Evolutionary conservation across 768 basidiomycete species (phyloP).

Genomic region (Trametopsis cervina): DNA sequence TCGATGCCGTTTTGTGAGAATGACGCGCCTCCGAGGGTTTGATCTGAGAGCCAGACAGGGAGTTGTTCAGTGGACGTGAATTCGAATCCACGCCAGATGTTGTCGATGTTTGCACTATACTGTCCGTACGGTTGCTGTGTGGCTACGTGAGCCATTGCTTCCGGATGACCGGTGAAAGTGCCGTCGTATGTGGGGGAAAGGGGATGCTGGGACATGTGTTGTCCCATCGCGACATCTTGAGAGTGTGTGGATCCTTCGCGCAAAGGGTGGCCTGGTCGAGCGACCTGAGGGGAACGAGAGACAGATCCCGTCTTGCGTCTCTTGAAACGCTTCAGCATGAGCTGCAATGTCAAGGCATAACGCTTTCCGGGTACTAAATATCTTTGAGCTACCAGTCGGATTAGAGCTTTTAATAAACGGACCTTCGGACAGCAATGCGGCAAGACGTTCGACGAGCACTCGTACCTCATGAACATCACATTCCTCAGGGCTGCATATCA

Average conservation of each 20-base stretch:
- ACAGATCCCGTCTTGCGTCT: slow-evolving; percentile 49
- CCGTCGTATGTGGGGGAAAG: slow-evolving; percentile 55
- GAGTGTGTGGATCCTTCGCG: slow-evolving; percentile 34
- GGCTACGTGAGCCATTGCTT: slow-evolving; percentile 26
- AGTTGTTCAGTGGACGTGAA: slow-evolving; percentile 65
- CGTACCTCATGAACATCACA: slow-evolving; percentile 72
- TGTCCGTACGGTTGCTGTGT: slow-evolving; percentile 18
- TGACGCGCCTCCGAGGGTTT: slow-evolving; percentile 67
- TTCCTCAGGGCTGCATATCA: slow-evolving; percentile 60
- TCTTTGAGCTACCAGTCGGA: slow-evolving; percentile 4
- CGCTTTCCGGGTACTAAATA: slow-evolving; percentile 81
- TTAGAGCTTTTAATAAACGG: slow-evolving; percentile 6
- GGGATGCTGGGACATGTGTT: slow-evolving; percentile 27
- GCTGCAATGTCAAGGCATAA: slow-evolving; percentile 82
- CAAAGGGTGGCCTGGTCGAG: slow-evolving; percentile 43
- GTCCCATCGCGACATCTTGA: slow-evolving; percentile 30
- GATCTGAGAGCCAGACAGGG: slow-evolving; percentile 83
- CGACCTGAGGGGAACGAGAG: slow-evolving; percentile 54
- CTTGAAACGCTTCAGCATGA: slow-evolving; percentile 78
- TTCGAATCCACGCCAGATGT: slow-evolving; percentile 74
- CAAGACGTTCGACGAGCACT: slow-evolving; percentile 71
- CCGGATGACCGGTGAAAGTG: slow-evolving; percentile 27
- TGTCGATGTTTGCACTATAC: slow-evolving; percentile 40
- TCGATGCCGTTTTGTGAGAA: slow-evolving; percentile 82
- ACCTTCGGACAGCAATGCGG: slow-evolving; percentile 75